Base-by-base conservation (phyloP, 2,329 filamentous ascomycete genomes). In the Colletotrichum ledebouriae region DNA sequence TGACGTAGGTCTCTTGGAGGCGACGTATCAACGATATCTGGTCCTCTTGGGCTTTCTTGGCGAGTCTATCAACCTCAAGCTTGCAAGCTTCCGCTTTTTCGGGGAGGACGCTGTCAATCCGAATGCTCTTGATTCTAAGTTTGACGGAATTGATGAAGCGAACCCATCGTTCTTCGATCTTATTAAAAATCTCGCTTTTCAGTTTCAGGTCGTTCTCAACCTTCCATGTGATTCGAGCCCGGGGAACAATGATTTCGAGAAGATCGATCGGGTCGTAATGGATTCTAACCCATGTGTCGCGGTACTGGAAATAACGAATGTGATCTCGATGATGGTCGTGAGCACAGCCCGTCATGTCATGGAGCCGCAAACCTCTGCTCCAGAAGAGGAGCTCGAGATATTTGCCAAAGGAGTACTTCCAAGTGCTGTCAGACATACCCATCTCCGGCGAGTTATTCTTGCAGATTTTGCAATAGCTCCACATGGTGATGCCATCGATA, bases 391-490 rank as follows among this genome's bases (percentile, higher is more conserved):
- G 84, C 79, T 99, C 96, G n/a, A 99, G 85, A 75, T 98, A 99
- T 79, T 99, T 99, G 11, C 94, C 96, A 75, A 99, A 97, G 0
- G 96, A 99, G 78, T 99, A 99, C 77, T 97, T 98, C 92, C 94
- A 99, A 0, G 94, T 97, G 74, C 90, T 94, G 64, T 94, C 90
- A 1, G 95, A 98, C 94, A 99, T 98, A 37, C 91, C 90, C 72
- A 93, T 92, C 55, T 94, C 90, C 44, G 94, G 92, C 0, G 95
- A 97, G 76, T 98, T 94, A 72, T 93, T 93, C 59, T 93, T 91
- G 78, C 97, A 99, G 34, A 93, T 86, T 74, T 97, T 96, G 82
- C 96, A 99, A 73, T 92, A 94, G 72, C 94, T 98, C 97, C 97
- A 99, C 94, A 99, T 98, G 65, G 94, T 87, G 63, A 99, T 97